Conservation (phyloP, 1,284 basidiomycete species). For the Sanghuangporus weigelae region DNA sequence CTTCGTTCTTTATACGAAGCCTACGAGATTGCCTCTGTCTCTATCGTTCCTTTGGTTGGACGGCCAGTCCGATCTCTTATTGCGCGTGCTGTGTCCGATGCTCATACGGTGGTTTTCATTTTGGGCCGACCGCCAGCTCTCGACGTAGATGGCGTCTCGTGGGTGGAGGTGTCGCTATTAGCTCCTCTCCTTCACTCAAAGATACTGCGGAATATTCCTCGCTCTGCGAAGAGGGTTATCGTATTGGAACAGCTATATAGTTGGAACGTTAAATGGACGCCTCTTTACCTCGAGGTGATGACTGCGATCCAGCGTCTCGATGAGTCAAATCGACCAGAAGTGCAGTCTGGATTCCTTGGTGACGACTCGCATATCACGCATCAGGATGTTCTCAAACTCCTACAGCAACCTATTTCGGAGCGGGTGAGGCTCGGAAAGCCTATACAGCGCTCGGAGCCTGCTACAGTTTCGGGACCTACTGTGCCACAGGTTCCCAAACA, state of each 20-base stretch:
- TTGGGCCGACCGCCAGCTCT: constrained; percentile 53
- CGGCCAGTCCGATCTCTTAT: constrained; percentile 53
- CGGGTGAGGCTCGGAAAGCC: constrained; percentile 42
- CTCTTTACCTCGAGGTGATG: constrained; percentile 81
- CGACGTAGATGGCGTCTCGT: constrained; percentile 53
- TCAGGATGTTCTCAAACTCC: constrained; percentile 42
- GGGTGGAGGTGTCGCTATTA: constrained; percentile 69
- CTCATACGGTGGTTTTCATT: constrained; percentile 66
- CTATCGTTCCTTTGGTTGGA: constrained; percentile 56
- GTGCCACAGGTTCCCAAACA: constrained; percentile 76
- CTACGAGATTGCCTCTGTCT: constrained; percentile 60
- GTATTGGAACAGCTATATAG: constrained; percentile 79
- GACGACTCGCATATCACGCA: constrained; percentile 38
- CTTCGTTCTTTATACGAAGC: constrained; percentile 36
- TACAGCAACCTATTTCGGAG: constrained; percentile 37
- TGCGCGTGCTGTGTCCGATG: constrained; percentile 38
- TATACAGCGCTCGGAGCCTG: background rate
- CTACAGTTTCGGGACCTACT: background rate
- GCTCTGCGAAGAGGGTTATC: constrained; percentile 65
- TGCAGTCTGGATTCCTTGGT: constrained; percentile 62
- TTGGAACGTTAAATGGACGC: constrained; percentile 84
- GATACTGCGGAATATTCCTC: constrained; percentile 61
- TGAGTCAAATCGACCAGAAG: constrained; percentile 40
- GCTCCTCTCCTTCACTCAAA: constrained; percentile 68
- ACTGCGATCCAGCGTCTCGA: constrained; percentile 65